Conservation (phyloP, 163 green algal species). For the Chloroidium sp. region DNA sequence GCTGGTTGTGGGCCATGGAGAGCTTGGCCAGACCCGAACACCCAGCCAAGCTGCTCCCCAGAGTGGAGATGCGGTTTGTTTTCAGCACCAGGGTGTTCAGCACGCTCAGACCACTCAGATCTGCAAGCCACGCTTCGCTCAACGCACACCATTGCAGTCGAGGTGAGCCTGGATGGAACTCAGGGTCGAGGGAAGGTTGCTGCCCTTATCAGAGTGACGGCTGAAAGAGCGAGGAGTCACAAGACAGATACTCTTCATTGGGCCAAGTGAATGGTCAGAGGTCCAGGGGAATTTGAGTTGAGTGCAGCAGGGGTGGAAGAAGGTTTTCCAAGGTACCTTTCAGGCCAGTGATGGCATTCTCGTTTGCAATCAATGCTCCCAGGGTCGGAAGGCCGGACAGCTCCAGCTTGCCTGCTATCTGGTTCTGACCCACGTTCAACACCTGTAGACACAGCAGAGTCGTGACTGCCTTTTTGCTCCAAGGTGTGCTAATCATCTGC, state of each 20-base stretch:
- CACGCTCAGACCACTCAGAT: background rate
- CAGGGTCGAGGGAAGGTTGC: background rate
- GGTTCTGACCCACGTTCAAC: background rate
- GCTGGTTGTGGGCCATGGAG: background rate
- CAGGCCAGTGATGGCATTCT: background rate
- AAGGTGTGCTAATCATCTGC: background rate
- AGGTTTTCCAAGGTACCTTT: background rate
- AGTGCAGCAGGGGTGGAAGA: background rate
- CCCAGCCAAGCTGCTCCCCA: background rate
- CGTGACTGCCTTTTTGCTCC: no score
- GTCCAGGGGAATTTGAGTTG: no score
- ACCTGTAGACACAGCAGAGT: background rate
- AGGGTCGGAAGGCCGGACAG: background rate
- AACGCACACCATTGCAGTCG: no score
- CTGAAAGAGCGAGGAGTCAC: background rate
- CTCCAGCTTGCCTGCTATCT: background rate
- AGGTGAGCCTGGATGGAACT: background rate
- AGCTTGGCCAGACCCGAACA: background rate
- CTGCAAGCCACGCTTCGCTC: background rate
- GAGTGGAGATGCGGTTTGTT: background rate
- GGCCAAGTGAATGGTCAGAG: no score
- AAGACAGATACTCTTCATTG: background rate
- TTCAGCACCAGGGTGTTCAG: constrained; percentile 1
- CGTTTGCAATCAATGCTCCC: background rate
- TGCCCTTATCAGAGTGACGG: background rate